Evolutionary conservation across 805 yeast genomes (phyloP).

Genomic region (Ogataea sp.): DNA sequence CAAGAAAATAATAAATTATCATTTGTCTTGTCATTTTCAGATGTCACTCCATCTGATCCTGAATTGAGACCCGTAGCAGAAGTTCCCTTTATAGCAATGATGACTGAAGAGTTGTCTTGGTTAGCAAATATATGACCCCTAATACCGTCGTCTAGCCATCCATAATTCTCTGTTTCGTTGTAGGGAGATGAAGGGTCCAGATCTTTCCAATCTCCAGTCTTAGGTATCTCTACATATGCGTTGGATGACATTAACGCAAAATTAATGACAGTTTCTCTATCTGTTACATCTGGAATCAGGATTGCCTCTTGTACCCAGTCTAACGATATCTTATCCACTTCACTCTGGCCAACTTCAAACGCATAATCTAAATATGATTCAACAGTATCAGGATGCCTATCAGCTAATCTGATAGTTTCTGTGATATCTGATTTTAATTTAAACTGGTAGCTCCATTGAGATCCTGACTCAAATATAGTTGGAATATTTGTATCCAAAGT

Average conservation of each 20-base stretch:
- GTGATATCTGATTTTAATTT: constrained; percentile 8
- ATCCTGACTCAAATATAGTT: not conserved
- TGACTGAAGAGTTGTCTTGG: constrained; percentile 46
- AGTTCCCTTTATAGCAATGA: constrained; percentile 86
- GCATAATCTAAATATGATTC: constrained; percentile 62
- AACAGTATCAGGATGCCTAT: constrained; percentile 51
- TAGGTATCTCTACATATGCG: constrained; percentile 78
- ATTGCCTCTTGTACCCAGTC: constrained; percentile 61
- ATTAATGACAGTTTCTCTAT: constrained; percentile 62
- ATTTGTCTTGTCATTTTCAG: constrained; percentile 70
- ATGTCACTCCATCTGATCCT: constrained; percentile 52
- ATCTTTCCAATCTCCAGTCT: constrained; percentile 82
- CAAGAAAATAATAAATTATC: constrained; percentile 89
- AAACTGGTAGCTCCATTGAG: constrained; percentile 16
- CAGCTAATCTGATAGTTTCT: constrained; percentile 27
- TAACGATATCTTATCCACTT: constrained; percentile 31
- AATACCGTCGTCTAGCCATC: constrained; percentile 82
- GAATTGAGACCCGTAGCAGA: constrained; percentile 66
- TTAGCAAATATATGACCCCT: constrained; percentile 85
- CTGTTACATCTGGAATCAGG: constrained; percentile 65
- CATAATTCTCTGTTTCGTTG: constrained; percentile 53
- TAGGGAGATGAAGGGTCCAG: constrained; percentile 26
- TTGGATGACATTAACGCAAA: constrained; percentile 84
- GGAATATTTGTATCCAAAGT: not conserved
- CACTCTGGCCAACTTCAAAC: constrained; percentile 29